phyloP scores from a whole-genome alignment of 106 monocot species.

The Xerophyta viscosa region DNA sequence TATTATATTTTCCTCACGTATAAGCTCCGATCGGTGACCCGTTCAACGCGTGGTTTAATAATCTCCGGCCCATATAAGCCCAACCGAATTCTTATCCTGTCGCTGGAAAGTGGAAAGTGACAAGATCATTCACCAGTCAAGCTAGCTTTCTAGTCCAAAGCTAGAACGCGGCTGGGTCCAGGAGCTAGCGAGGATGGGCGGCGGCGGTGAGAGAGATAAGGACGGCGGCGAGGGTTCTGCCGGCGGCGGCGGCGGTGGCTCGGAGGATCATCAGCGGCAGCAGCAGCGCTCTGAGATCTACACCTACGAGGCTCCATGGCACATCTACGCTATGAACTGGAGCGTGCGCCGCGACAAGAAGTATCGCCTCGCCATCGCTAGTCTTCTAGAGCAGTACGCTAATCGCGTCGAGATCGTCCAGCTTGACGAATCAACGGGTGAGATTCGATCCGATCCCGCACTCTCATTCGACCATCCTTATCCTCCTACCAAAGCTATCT shows the following conservation, averaged over 20 bases:
- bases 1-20: too few species aligned
- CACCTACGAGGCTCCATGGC: conserved; percentile 98
- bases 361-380: conserved; percentile 89
- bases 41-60: too few species aligned
- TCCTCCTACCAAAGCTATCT: conserved; percentile 88
- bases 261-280: conserved; percentile 39
- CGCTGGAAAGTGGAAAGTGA: too few species aligned
- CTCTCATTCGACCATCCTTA: conserved; percentile 94
- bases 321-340: conserved; percentile 99
- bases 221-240: conserved; percentile 2
- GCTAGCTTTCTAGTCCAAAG: too few species aligned
- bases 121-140: too few species aligned
- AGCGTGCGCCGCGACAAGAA: conserved; percentile 95
- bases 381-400: conserved; percentile 73
- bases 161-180: too few species aligned
- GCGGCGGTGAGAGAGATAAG: neutral
- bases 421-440: conserved; percentile 93
- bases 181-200: too few species aligned
- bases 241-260: conserved; percentile 24
- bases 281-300: conserved; percentile 99
- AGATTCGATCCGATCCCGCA: conserved; percentile 70
- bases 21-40: too few species aligned
- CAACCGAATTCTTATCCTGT: too few species aligned
- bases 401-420: conserved; percentile 97
- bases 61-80: too few species aligned